phyloP scores from a whole-genome alignment of 192 early-diverging fungal species.

The Podila verticillata region DNA sequence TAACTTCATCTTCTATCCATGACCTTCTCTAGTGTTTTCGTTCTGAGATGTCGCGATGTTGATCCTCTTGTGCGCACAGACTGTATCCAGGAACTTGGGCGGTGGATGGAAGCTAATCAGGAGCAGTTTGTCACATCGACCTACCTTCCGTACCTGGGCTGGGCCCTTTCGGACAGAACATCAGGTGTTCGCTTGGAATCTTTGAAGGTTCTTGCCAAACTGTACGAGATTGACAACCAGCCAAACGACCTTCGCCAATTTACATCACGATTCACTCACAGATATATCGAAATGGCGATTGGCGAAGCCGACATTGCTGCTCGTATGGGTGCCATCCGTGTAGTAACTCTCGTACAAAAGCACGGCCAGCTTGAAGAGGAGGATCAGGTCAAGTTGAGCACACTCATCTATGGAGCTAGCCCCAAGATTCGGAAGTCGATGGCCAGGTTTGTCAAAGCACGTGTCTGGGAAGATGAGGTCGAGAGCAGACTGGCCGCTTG shows the following conservation, averaged over 20 bases:
- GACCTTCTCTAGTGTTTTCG: constrained; percentile 75
- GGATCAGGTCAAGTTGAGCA: constrained; percentile 67
- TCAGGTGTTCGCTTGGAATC: constrained; percentile 77
- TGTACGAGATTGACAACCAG: constrained; percentile 68
- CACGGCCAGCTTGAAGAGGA: constrained; percentile 71
- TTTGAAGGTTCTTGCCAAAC: constrained; percentile 66
- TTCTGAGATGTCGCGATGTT: constrained; percentile 90
- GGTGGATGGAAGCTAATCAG: constrained; percentile 79
- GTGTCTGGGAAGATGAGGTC: constrained; percentile 55
- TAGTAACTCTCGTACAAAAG: constrained; percentile 54
- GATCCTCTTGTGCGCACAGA: constrained; percentile 86
- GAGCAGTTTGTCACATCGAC: constrained; percentile 75
- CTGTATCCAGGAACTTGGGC: constrained; percentile 82
- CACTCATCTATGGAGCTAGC: constrained; percentile 78
- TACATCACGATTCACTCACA: constrained; percentile 71
- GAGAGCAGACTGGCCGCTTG: constrained; percentile 27
- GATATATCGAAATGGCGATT: constrained; percentile 82
- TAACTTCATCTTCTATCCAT: not conserved
- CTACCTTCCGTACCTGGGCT: constrained; percentile 88
- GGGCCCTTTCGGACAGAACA: constrained; percentile 85
- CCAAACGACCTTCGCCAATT: constrained; percentile 66
- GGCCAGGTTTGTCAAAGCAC: constrained; percentile 66
- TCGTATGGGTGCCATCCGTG: constrained; percentile 59
- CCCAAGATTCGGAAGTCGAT: constrained; percentile 71
- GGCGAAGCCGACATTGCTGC: constrained; percentile 69